phyloP scores from a whole-genome alignment of 495 filamentous ascomycete genomes.

The Physcia stellaris region DNA sequence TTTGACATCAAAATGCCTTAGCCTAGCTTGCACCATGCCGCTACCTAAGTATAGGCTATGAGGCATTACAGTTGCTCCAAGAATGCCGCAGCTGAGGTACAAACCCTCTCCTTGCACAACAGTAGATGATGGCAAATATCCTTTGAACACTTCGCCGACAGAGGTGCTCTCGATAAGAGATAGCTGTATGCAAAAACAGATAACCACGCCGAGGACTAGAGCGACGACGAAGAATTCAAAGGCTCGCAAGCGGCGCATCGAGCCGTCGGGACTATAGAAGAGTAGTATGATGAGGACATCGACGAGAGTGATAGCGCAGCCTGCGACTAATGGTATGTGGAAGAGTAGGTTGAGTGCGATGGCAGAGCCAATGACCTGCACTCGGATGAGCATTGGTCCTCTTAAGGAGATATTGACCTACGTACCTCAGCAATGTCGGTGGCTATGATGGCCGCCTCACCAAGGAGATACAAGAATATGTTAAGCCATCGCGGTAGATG shows the following conservation, averaged over 20 bases:
- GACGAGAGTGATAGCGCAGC: conserved; percentile 71
- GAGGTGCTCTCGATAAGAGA: conserved; percentile 51
- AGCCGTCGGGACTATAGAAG: conserved; percentile 67
- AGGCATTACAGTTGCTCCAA: conserved; percentile 91
- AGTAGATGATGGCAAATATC: conserved; percentile 67
- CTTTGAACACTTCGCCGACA: conserved; percentile 64
- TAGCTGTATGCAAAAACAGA: conserved; percentile 87
- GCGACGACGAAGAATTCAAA: conserved; percentile 75
- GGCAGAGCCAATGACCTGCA: conserved; percentile 73
- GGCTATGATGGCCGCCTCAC: conserved; percentile 71
- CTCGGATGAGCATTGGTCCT: too few species aligned
- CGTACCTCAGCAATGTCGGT: conserved; percentile 77
- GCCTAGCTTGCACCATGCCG: conserved; percentile 71
- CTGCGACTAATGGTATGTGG: conserved; percentile 69
- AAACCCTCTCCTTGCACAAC: conserved; percentile 60
- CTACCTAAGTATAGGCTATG: conserved; percentile 84
- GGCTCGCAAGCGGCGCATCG: conserved; percentile 55
- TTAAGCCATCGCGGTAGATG: conserved; percentile 70
- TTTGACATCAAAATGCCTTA: conserved; percentile 61
- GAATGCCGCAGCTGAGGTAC: conserved; percentile 83
- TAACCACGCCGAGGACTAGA: conserved; percentile 68
- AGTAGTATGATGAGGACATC: conserved; percentile 77
- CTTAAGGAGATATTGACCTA: too few species aligned
- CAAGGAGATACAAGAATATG: conserved; percentile 56
- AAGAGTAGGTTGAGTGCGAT: conserved; percentile 80